Evolutionary conservation across 163 green algal genomes (phyloP), one percentile per base, ranked within the genome.

Genomic region (Chlamydomonas reinhardtii): DNA sequence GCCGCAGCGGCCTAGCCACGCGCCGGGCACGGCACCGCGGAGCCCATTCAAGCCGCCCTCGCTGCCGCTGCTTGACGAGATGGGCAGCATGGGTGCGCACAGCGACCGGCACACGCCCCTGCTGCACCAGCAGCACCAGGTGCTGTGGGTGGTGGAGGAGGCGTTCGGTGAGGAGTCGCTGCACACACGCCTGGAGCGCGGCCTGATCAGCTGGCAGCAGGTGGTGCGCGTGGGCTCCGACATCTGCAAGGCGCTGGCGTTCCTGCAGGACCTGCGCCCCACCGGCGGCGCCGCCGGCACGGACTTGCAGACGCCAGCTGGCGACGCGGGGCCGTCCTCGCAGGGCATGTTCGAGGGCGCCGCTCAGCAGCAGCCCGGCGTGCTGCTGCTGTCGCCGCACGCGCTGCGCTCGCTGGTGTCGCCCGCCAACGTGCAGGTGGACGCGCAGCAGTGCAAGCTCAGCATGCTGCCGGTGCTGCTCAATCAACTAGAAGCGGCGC

Each of bases 91-190:
- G 62, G 24, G 25, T 6, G 62, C 25, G 27, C 62, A 34, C 62
- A 29, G 59, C 22, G 59, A 65, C 59, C 59, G 59, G 22, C 59
- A 66, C 24, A 4, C 32, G 16, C 16, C 70, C 37, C 52, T 34
- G 31, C 71, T 75, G 70, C 80, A 65, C 35, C 71, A 22, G 37
- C 37, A 37, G 35, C 72, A 81, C 43, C 82, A 91, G 74, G 83
- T 77, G 31, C 34, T 95, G 59, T 95, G 92, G 92, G 89, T 95
- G 76, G 82, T 95, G 72, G 92, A 95, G 83, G 92, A 95, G 89
- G 66, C 64, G 32, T 93, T 93, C 76, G 90, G 90, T 0, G 90
- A 91, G 43, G 89, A 92, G 75, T 87, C 85, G 22, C 86, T 95
- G 31, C 77, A 89, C 66, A 70, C 80, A 11, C 75, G 89, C 6